Conservation (phyloP, 805 yeast species). For the Yamadazyma insecticola region DNA sequence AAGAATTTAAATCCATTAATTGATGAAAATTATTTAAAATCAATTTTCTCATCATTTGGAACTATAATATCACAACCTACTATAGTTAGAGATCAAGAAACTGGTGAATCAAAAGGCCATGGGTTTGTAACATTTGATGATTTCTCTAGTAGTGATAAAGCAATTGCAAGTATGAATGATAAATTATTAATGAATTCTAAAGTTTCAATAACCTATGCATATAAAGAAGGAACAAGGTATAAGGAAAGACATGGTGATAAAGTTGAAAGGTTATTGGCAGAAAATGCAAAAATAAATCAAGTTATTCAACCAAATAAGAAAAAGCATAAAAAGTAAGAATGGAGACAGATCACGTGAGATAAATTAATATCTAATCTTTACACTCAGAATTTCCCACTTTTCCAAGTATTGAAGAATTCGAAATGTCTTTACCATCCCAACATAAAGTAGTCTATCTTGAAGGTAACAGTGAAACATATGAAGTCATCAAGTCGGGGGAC, state of each 20-base stretch:
- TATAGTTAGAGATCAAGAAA: slow-evolving; percentile 42
- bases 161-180: slow-evolving; percentile 64
- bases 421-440: slow-evolving; percentile 40
- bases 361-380: too few species aligned
- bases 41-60: slow-evolving; percentile 70
- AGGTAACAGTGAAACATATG: slow-evolving; percentile 51
- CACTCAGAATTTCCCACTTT: too few species aligned
- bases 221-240: slow-evolving; percentile 49
- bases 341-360: too few species aligned
- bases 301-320: background rate
- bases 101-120: slow-evolving; percentile 52
- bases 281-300: slow-evolving; percentile 49
- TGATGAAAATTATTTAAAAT: slow-evolving; percentile 52
- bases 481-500: slow-evolving; percentile 54
- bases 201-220: slow-evolving; percentile 64
- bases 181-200: slow-evolving; percentile 64
- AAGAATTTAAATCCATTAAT: slow-evolving; percentile 65
- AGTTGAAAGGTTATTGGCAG: slow-evolving; percentile 68
- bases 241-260: slow-evolving; percentile 68
- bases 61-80: slow-evolving; percentile 45
- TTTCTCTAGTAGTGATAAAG: slow-evolving; percentile 68
- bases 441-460: slow-evolving; percentile 55
- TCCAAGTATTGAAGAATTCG: too few species aligned
- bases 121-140: slow-evolving; percentile 64
- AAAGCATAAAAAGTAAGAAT: background rate